phyloP scores from a whole-genome alignment of 1,284 basidiomycete genomes.

The Cutaneotrichosporon cavernicola region DNA sequence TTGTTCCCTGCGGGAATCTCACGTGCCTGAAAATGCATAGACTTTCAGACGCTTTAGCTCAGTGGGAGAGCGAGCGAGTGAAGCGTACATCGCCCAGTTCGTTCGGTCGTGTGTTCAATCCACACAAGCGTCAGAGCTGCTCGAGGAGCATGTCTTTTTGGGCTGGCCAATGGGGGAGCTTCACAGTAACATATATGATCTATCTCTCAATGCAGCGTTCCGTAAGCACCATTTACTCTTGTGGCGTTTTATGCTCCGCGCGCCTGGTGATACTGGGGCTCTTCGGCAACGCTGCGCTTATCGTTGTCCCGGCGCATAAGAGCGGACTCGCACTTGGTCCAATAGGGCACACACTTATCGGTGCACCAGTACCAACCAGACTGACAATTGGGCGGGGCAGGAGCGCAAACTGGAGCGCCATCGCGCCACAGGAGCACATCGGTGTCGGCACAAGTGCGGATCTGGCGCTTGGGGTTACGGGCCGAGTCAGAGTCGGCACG shows the following conservation, averaged over 20 bases:
- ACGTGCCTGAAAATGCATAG: neutral
- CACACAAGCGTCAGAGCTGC: neutral
- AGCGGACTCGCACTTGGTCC: neutral
- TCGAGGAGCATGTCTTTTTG: neutral
- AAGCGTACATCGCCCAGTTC: neutral
- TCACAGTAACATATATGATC: neutral
- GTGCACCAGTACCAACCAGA: neutral
- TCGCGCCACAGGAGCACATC: too few species aligned
- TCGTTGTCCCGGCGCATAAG: neutral
- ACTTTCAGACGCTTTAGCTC: neutral
- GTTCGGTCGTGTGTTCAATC: constrained; percentile 3
- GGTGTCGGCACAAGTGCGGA: too few species aligned
- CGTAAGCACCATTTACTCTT: neutral
- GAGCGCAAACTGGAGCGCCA: too few species aligned
- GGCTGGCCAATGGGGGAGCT: neutral
- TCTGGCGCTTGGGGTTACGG: too few species aligned
- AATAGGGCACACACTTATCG: neutral
- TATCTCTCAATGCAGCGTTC: neutral
- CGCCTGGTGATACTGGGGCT: neutral
- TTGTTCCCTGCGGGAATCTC: too few species aligned
- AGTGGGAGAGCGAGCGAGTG: constrained; percentile 3
- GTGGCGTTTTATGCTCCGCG: neutral
- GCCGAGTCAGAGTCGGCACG: too few species aligned
- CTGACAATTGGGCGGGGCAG: too few species aligned
- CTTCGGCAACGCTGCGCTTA: neutral